phyloP scores from a whole-genome alignment of 164 flowering plant genomes.

The Dillenia turbinata region DNA sequence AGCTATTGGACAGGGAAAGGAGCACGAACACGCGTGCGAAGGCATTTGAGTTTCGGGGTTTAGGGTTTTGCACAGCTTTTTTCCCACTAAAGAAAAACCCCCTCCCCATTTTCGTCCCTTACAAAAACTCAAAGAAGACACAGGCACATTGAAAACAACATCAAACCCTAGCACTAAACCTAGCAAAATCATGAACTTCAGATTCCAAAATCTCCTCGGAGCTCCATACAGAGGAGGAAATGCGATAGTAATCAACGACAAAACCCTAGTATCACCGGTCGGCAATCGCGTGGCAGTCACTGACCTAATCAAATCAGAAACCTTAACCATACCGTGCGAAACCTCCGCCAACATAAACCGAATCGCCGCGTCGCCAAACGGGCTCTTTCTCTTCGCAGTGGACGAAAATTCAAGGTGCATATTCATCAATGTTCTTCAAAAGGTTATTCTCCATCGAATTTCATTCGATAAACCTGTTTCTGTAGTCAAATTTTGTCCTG shows the following conservation, averaged over 20 bases:
- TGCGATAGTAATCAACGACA: conserved; percentile 46
- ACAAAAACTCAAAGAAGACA: no score
- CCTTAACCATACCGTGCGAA: conserved; percentile 69
- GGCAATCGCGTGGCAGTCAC: conserved; percentile 87
- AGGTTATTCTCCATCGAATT: conserved; percentile 74
- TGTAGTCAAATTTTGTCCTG: conserved; percentile 63
- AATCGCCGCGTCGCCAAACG: conserved; percentile 78
- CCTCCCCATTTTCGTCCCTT: no score
- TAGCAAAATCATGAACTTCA: conserved; percentile 57
- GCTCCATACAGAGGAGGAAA: conserved; percentile 98
- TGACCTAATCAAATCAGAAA: conserved; percentile 68
- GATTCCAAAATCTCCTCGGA: conserved; percentile 88
- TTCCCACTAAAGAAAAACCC: no score
- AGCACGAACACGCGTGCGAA: no score
- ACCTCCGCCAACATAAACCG: conserved; percentile 66
- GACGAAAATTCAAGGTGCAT: conserved; percentile 68
- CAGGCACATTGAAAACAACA: no score
- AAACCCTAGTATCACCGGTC: conserved; percentile 68
- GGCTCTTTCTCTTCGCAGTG: conserved; percentile 61
- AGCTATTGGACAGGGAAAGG: no score
- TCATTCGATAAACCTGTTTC: conserved; percentile 65
- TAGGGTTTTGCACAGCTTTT: no score
- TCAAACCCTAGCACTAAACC: not conserved
- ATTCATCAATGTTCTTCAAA: conserved; percentile 71
- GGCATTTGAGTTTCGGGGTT: no score